Evolutionary conservation across 75 land plant genomes (phyloP), one percentile per base, ranked within the genome.

Genomic region (Adiantum capillusveneris): DNA sequence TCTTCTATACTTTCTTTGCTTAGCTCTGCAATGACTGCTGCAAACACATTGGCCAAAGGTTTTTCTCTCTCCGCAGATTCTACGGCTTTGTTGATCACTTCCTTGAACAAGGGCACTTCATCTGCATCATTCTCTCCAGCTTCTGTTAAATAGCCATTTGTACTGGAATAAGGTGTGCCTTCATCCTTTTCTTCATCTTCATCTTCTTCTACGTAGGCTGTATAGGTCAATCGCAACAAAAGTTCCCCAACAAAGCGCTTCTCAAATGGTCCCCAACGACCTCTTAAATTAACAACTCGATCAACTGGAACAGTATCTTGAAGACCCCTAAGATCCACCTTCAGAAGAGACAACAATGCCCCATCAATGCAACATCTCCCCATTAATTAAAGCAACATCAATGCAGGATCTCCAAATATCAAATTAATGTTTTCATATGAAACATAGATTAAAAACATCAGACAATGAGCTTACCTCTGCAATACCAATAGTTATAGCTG

Each of bases 181-280:
- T 18, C 18, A 46, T 42, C 19, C 28, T 31, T 34, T 54, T 57
- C 48, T 62, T 81, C 91, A 73, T 95, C 96, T 53, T 90, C 99
- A 63, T 95, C 99, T 58, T 95, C 99, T 59, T 90, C 96, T 11
- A 95, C 96, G 80, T 95, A 95, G 29, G 99, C 99, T 67, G 87
- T 95, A 37, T 95, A 95, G 31, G 99, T 95, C 53, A 95, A 60
- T 34, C 99, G 77, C 11, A 95, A 76, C 45, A 90, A 58, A 37
- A 95, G 25, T 64, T 95, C 92, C 25, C 99, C 99, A 62, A 79
- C 60, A 51, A 67, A 64, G 3, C 80, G 49, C 54, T 74, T 84
- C n/a, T 60, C 58, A 53, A 90, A 79, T 21, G 79, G 56, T 28
- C 86, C 82, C 91, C 85, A 87, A 27, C 89, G 80, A 51, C 84